phyloP scores from a whole-genome alignment of 345 rosid species.

The Citropsis articulata region DNA sequence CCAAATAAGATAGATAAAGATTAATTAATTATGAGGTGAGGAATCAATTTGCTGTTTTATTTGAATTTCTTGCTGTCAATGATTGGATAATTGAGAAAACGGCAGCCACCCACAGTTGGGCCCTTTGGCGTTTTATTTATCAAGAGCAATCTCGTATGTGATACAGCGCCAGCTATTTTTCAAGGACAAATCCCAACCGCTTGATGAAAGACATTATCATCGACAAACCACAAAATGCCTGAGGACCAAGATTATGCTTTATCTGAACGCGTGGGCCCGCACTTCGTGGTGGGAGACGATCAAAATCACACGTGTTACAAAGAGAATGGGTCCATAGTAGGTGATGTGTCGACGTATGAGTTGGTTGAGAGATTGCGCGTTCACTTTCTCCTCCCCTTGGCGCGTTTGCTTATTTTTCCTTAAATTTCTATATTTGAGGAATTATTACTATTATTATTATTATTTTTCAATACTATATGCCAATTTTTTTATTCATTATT shows the following conservation, averaged over 20 bases:
- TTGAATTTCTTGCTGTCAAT: slow-evolving; percentile 4
- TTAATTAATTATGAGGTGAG: background rate
- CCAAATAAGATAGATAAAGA: background rate
- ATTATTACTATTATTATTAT: no score
- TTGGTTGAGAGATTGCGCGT: background rate
- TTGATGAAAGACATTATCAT: background rate
- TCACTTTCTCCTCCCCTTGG: background rate
- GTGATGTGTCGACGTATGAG: background rate
- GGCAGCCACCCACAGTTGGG: background rate
- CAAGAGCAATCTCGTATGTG: background rate
- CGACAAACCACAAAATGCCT: no score
- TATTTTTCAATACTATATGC: no score
- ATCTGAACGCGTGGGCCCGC: background rate
- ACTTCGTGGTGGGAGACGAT: background rate
- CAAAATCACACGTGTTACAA: slow-evolving; percentile 11
- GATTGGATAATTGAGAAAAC: background rate
- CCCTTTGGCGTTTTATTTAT: background rate
- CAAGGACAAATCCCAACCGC: background rate
- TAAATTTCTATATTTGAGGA: background rate
- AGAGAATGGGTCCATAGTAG: background rate
- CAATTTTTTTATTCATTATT: no score
- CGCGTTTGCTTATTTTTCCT: background rate
- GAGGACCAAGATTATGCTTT: background rate
- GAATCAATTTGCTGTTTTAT: slow-evolving; percentile 16
- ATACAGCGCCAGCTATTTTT: background rate